Percentiles rank a stretch among this genome's conserved stretches.
phyloP scores from a whole-genome alignment of 2,329 filamentous ascomycete genomes.

The Fusarium nygamai region DNA sequence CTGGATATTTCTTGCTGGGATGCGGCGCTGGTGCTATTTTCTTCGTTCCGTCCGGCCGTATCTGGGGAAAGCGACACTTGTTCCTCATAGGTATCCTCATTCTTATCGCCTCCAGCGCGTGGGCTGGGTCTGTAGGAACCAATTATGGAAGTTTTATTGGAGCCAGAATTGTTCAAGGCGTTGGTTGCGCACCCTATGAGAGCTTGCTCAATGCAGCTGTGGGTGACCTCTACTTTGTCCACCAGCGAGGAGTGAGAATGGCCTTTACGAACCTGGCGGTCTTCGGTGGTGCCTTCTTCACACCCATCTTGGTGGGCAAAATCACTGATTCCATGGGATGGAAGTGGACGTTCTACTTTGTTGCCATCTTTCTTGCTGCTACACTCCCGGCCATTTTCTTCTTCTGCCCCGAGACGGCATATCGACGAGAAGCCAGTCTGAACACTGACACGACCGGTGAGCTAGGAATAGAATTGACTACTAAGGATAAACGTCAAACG shows the following conservation, averaged over 20 bases:
- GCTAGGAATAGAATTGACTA: conserved; percentile 44
- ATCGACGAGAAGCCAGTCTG: conserved; percentile 70
- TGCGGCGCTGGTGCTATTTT: conserved; percentile 84
- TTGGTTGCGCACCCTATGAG: conserved; percentile 89
- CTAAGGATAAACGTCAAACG: conserved; percentile 20
- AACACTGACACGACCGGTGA: conserved; percentile 71
- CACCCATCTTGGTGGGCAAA: conserved; percentile 90
- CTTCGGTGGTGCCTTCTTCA: conserved; percentile 69
- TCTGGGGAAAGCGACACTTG: conserved; percentile 92
- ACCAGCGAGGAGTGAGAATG: conserved; percentile 86
- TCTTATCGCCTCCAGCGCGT: conserved; percentile 77
- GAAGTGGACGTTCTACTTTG: conserved; percentile 88
- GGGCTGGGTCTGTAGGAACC: conserved; percentile 76
- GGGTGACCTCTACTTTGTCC: conserved; percentile 91
- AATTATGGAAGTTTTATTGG: conserved; percentile 79
- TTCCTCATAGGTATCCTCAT: conserved; percentile 82
- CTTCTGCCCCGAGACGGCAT: conserved; percentile 88
- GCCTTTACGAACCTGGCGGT: conserved; percentile 73
- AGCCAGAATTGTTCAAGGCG: conserved; percentile 85
- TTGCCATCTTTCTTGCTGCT: conserved; percentile 81
- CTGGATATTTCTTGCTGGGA: conserved; percentile 87
- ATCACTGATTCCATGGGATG: conserved; percentile 82
- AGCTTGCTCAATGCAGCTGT: conserved; percentile 88
- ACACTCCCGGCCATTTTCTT: conserved; percentile 78
- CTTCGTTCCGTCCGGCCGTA: conserved; percentile 85